Conservation (phyloP, 2,329 filamentous ascomycete genomes). For the Ceratocystis cacaofunesta region DNA sequence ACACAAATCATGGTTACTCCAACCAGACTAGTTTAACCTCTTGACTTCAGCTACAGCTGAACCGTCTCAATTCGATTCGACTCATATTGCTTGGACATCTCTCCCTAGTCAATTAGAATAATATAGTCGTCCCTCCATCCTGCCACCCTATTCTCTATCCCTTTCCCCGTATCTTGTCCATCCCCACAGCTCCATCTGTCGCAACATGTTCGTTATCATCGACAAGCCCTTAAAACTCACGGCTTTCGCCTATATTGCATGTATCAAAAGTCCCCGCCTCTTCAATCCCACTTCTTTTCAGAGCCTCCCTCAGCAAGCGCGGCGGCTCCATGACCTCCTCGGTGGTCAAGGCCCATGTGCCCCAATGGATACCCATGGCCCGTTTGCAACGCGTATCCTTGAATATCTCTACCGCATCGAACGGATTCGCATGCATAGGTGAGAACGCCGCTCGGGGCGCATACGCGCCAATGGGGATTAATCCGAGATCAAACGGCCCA, state of each 20-base stretch:
- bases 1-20: not conserved
- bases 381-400: constrained; percentile 60
- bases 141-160: too few relatives aligned
- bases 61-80: not conserved
- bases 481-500: constrained; percentile 77
- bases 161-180: too few relatives aligned
- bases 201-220: too few relatives aligned
- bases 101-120: too few relatives aligned
- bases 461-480: constrained; percentile 91
- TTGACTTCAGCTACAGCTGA: not conserved
- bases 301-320: constrained; percentile 51
- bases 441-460: constrained; percentile 58
- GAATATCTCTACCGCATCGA: constrained; percentile 82
- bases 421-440: constrained; percentile 71
- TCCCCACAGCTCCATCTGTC: too few relatives aligned
- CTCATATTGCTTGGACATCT: too few relatives aligned
- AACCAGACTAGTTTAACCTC: not conserved
- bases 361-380: constrained; percentile 87
- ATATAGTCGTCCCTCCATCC: too few relatives aligned
- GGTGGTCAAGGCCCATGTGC: constrained; percentile 70
- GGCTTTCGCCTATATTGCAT: constrained; percentile 71
- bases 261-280: constrained; percentile 67
- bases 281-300: constrained; percentile 49
- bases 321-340: constrained; percentile 82
- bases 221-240: constrained; percentile 43